phyloP scores from a whole-genome alignment of 305 asterid genomes.

The Ajuga reptans region DNA sequence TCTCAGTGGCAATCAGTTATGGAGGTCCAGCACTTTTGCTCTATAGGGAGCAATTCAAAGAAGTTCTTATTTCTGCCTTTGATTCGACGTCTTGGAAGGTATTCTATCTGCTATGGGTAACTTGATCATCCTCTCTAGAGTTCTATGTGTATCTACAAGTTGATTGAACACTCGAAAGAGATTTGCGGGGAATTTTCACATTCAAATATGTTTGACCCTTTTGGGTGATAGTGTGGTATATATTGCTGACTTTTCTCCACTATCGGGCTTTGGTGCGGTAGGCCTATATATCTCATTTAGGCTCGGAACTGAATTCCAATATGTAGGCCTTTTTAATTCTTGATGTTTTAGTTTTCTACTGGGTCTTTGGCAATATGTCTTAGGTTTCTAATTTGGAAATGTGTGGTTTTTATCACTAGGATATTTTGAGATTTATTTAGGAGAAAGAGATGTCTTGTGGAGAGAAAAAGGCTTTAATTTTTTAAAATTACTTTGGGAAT shows the following conservation, averaged over 20 bases:
- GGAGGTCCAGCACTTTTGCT: conserved; percentile 80
- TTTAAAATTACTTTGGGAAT: neutral
- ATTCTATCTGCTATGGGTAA: conserved; percentile 24
- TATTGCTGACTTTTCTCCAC: neutral
- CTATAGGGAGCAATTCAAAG: conserved; percentile 72
- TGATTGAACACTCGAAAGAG: conserved; percentile 5
- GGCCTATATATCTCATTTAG: neutral
- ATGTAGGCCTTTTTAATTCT: neutral
- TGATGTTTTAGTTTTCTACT: neutral
- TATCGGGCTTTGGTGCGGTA: neutral
- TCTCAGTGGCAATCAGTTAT: conserved; percentile 88
- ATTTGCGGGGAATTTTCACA: neutral
- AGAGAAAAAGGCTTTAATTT: neutral
- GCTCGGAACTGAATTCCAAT: neutral
- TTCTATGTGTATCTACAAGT: conserved; percentile 14
- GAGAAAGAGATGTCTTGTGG: neutral
- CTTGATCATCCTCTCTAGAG: conserved; percentile 15
- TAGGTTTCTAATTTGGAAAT: neutral
- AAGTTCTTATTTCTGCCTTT: conserved; percentile 73
- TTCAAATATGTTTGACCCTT: conserved; percentile 8
- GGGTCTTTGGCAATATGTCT: neutral
- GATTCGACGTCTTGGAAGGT: conserved; percentile 99
- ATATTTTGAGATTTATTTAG: neutral
- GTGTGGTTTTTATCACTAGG: neutral
- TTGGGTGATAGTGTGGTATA: neutral